Evolutionary conservation across 371 early-diverging fungal species (phyloP).

Genomic region (Mortierella sp.): DNA sequence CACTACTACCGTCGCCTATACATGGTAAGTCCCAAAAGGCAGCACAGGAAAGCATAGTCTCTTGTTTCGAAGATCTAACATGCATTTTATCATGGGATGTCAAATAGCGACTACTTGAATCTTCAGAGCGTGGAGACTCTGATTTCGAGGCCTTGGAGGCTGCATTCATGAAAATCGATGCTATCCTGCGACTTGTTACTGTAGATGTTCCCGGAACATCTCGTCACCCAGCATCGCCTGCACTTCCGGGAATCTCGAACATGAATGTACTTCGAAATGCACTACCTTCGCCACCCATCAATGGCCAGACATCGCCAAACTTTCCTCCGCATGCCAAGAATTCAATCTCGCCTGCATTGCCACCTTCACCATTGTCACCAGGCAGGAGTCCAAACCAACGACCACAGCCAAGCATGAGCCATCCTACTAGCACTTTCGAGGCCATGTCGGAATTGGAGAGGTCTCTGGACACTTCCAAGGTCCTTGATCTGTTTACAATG

Average conservation of each 20-base stretch:
- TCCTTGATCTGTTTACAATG: constrained; percentile 51
- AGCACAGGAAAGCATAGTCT: too few species aligned
- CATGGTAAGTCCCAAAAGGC: constrained; percentile 29
- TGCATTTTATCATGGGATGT: not conserved
- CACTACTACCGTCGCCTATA: constrained; percentile 51
- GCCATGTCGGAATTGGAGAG: constrained; percentile 40
- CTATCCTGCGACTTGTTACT: constrained; percentile 46
- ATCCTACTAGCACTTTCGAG: constrained; percentile 12
- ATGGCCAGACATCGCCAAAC: constrained; percentile 44
- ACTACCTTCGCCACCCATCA: constrained; percentile 48
- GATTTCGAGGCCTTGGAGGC: constrained; percentile 50
- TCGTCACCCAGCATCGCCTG: constrained; percentile 54
- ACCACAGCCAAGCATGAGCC: constrained; percentile 7
- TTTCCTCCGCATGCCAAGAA: constrained; percentile 32
- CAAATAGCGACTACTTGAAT: constrained; percentile 40
- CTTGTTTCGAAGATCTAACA: not conserved
- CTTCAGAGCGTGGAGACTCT: constrained; percentile 51
- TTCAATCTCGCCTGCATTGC: constrained; percentile 38
- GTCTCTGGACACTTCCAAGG: constrained; percentile 35
- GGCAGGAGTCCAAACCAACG: constrained; percentile 34
- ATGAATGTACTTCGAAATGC: constrained; percentile 41
- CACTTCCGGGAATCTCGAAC: constrained; percentile 47
- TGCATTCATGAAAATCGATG: constrained; percentile 52
- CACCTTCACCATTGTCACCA: constrained; percentile 49
- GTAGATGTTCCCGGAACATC: constrained; percentile 53